These are phyloP conservation scores for Coniochaeta sp. DNA, from an alignment of 2,329 filamentous ascomycete genomes.

Conservation along the genomic window DNA sequence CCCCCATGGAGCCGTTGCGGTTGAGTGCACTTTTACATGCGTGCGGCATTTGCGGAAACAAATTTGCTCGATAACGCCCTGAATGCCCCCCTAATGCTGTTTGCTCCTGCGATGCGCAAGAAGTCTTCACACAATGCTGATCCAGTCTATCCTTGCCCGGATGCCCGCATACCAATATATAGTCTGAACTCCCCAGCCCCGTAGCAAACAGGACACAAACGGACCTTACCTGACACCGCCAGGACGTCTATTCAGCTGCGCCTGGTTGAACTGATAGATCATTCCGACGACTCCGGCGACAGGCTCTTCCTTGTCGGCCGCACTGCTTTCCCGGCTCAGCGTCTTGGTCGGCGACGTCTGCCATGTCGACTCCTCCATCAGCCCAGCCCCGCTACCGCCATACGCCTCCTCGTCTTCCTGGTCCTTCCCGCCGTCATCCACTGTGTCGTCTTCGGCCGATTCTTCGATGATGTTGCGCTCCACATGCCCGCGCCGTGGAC, in stretches of 20 bases:
- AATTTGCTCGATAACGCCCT: background rate
- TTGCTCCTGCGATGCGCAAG: background rate
- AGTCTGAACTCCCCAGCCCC: background rate
- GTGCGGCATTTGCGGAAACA: background rate
- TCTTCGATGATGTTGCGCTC: conserved; percentile 49
- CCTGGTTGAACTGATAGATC: conserved; percentile 52
- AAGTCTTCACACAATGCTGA: background rate
- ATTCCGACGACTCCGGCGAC: conserved; percentile 50
- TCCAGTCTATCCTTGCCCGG: background rate
- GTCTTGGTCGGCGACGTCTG: conserved; percentile 47
- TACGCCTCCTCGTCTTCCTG: conserved; percentile 55
- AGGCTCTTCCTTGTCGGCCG: conserved; percentile 33
- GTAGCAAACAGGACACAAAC: background rate
- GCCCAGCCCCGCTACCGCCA: conserved; percentile 34
- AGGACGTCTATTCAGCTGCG: conserved; percentile 41
- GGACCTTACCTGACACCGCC: conserved; percentile 14
- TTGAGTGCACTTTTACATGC: background rate
- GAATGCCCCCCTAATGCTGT: background rate
- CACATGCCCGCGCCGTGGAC: conserved; percentile 32
- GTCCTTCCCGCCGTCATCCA: conserved; percentile 32
- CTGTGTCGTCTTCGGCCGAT: conserved; percentile 36
- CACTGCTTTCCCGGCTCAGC: conserved; percentile 45
- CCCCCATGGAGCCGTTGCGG: background rate
- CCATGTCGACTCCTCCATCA: conserved; percentile 52
- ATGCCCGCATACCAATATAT: background rate